Evolutionary conservation across 2,329 filamentous ascomycete species (phyloP), one percentile per base, ranked within the genome.

Genomic region (Westerdykella aurantiaca): DNA sequence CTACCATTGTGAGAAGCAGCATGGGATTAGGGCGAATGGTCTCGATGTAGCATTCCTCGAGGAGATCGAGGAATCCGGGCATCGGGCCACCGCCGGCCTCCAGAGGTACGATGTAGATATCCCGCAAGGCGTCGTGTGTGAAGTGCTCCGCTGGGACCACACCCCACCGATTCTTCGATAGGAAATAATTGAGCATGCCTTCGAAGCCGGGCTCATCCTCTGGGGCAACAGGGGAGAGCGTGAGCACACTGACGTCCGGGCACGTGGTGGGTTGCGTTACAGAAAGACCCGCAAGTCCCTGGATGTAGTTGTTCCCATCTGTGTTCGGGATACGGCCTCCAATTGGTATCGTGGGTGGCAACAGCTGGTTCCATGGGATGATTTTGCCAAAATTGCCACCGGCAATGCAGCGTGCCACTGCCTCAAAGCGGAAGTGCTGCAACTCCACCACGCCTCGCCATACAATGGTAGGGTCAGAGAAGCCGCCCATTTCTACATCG

Each of bases 21-120:
- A 93, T 81, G 1, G 87, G 82, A 52, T 94, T 85, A 0, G 81
- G 74, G 13, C 86, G 78, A 2, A 79, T 78, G 46, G 80, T 77
- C 37, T 90, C 86, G 25, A 96, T 79, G 23, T 80, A 80, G 63
- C 90, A 90, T 55, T 91, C 85, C 50, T 88, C 83, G n/a, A 97
- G 77, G 58, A 95, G 86, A 48, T 88, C 80, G 66, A 96, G 81
- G 57, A 96, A 95, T 49, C 90, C 86, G 0, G 93, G 91, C 35
- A 91, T 79, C 39, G 72, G 70, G 29, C 69, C 71, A 39, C 78
- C 79, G 29, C 87, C 88, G 5, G 82, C 77, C 25, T 88, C 80
- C 4, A 97, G 80, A 0, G 93, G 91, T 9, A 96, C 84, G 25
- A 97, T 78, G 64, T 97, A 97, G 1, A 90, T 87, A 61, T 97